Evolutionary conservation across 1,284 basidiomycete species (phyloP).

Genomic region (Ustilago shanxiensis): DNA sequence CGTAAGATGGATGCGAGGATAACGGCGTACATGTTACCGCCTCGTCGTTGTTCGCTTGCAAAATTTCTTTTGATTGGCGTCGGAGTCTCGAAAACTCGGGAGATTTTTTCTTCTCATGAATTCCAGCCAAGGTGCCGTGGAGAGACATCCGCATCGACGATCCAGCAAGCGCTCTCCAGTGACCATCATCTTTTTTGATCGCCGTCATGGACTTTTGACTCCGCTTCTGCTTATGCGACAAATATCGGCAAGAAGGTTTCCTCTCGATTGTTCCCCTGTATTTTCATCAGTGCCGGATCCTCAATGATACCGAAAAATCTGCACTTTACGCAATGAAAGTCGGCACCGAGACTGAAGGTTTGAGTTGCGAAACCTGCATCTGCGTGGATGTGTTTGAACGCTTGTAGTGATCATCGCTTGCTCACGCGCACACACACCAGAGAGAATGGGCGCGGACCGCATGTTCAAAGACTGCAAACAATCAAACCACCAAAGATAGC

Average conservation of each 20-base stretch:
- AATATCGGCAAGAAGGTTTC: too few relatives aligned
- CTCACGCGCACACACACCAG: background rate
- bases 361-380: background rate
- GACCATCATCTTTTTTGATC: background rate
- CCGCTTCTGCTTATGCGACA: too few relatives aligned
- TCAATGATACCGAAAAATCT: too few relatives aligned
- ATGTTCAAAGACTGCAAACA: background rate
- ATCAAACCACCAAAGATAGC: conserved; percentile 2
- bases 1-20: too few relatives aligned
- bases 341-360: background rate
- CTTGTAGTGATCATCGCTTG: conserved; percentile 5
- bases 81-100: background rate
- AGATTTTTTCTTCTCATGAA: background rate
- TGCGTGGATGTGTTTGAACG: background rate
- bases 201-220: too few relatives aligned
- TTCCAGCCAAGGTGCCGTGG: background rate
- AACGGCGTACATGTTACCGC: background rate
- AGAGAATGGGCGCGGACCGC: background rate
- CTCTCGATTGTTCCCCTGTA: background rate
- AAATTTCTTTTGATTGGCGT: background rate
- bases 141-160: conserved; percentile 14
- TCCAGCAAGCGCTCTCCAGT: background rate
- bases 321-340: too few relatives aligned
- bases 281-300: too few relatives aligned
- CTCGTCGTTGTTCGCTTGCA: background rate